phyloP scores from a whole-genome alignment of 345 rosid species.

The Lepidium sativum region DNA sequence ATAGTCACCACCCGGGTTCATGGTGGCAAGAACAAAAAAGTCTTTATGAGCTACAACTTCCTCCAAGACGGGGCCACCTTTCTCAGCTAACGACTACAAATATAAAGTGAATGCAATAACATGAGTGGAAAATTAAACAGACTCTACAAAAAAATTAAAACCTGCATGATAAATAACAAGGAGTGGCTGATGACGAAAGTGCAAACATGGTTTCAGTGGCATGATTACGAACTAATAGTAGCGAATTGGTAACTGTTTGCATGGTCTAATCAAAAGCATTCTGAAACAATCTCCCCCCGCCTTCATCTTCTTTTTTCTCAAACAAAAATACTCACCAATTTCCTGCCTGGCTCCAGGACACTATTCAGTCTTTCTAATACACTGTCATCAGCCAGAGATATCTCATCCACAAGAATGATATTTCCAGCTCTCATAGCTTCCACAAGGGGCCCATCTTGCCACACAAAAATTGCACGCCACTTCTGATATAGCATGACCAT shows the following conservation, averaged over 20 bases:
- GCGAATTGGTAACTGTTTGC: neutral
- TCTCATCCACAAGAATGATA: constrained; percentile 86
- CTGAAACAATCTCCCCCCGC: neutral
- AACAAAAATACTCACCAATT: constrained; percentile 44
- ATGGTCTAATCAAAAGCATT: neutral
- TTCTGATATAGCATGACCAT: constrained; percentile 51
- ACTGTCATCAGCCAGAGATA: constrained; percentile 97
- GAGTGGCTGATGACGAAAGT: neutral
- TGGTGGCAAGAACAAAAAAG: constrained; percentile 83
- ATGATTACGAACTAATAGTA: neutral
- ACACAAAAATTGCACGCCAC: constrained; percentile 79
- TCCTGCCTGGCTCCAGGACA: constrained; percentile 87
- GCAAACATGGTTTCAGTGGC: neutral
- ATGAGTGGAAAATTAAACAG: neutral
- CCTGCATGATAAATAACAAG: neutral
- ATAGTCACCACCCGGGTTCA: constrained; percentile 99
- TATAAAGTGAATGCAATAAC: neutral
- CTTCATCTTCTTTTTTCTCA: neutral
- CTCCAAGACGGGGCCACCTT: constrained; percentile 80
- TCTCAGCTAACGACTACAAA: constrained; percentile 83
- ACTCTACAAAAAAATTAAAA: neutral
- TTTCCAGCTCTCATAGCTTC: constrained; percentile 86
- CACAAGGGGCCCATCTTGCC: constrained; percentile 99
- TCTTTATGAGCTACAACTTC: constrained; percentile 57
- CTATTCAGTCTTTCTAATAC: constrained; percentile 90